Conservation (phyloP, 2,329 filamentous ascomycete species). For the Xylaria sp. region DNA sequence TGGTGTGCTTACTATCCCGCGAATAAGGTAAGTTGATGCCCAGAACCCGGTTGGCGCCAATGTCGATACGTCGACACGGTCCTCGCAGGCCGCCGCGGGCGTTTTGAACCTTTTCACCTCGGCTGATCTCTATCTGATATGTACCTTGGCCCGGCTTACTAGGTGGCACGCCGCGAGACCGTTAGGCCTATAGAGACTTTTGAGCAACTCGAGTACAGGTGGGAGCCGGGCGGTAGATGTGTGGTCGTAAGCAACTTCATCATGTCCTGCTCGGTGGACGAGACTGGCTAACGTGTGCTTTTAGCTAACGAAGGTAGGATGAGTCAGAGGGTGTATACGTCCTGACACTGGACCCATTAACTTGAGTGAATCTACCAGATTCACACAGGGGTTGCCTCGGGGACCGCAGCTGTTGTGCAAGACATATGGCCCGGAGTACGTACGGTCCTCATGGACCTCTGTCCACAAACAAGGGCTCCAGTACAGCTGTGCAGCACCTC, state of each 20-base stretch:
- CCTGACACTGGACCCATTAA: slow-evolving; percentile 51
- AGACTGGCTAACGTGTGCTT: slow-evolving; percentile 69
- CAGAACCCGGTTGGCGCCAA: slow-evolving; percentile 61
- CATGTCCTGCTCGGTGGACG: neutral
- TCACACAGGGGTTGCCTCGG: neutral
- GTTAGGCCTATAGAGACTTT: slow-evolving; percentile 63
- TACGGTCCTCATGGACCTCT: too few species aligned
- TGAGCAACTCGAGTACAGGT: slow-evolving; percentile 68
- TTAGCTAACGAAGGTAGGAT: neutral
- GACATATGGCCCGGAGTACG: slow-evolving; percentile 54
- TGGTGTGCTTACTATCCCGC: slow-evolving; percentile 66
- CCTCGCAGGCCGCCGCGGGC: slow-evolving; percentile 65
- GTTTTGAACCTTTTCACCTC: slow-evolving; percentile 70
- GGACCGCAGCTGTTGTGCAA: slow-evolving; percentile 58
- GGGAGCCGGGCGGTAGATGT: slow-evolving; percentile 13
- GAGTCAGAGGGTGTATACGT: neutral
- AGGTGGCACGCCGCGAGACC: slow-evolving; percentile 71
- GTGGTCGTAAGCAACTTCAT: slow-evolving; percentile 53
- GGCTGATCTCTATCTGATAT: slow-evolving; percentile 74
- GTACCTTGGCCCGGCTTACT: slow-evolving; percentile 66
- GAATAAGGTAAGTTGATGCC: slow-evolving; percentile 69
- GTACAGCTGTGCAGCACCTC: slow-evolving; percentile 67
- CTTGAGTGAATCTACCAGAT: neutral
- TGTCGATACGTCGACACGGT: slow-evolving; percentile 66
- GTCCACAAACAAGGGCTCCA: slow-evolving; percentile 70